phyloP scores from a whole-genome alignment of 805 yeast species.

The Candida ulmi region DNA sequence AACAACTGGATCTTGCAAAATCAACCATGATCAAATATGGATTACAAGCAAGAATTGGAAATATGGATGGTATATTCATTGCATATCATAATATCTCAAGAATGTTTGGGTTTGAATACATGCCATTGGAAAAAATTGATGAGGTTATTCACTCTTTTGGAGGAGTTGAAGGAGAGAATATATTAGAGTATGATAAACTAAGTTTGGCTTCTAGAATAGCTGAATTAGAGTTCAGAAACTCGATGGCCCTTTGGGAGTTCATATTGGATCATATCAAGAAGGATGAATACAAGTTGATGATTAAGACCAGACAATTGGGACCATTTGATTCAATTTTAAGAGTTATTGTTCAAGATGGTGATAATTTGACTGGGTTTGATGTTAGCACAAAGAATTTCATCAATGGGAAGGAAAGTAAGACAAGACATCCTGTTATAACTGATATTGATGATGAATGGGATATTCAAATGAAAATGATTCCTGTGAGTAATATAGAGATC shows the following conservation, averaged over 20 bases:
- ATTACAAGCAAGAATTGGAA: conserved; percentile 89
- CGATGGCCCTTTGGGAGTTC: conserved; percentile 47
- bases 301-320: conserved; percentile 13
- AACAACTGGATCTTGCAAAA: conserved; percentile 65
- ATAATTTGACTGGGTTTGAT: conserved; percentile 29
- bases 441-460: conserved; percentile 28
- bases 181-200: conserved; percentile 7
- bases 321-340: conserved; percentile 24
- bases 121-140: conserved; percentile 73
- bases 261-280: conserved; percentile 35
- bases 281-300: conserved; percentile 27
- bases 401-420: conserved; percentile 23
- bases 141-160: conserved; percentile 47
- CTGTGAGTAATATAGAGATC: conserved; percentile 17
- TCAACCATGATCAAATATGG: conserved; percentile 79
- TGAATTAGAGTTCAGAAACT: conserved; percentile 58
- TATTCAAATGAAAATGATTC: conserved; percentile 23
- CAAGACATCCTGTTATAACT: conserved; percentile 19
- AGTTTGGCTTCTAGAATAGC: conserved; percentile 39
- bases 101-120: conserved; percentile 86
- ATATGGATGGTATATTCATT: conserved; percentile 93
- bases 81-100: conserved; percentile 82
- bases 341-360: conserved; percentile 14
- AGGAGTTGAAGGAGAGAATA: conserved; percentile 2
- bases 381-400: conserved; percentile 31